Percentiles rank a stretch among this genome's conserved stretches.
Conservation (phyloP, 352 stramenopile genomes). For the Thalassiosira delicatula region DNA sequence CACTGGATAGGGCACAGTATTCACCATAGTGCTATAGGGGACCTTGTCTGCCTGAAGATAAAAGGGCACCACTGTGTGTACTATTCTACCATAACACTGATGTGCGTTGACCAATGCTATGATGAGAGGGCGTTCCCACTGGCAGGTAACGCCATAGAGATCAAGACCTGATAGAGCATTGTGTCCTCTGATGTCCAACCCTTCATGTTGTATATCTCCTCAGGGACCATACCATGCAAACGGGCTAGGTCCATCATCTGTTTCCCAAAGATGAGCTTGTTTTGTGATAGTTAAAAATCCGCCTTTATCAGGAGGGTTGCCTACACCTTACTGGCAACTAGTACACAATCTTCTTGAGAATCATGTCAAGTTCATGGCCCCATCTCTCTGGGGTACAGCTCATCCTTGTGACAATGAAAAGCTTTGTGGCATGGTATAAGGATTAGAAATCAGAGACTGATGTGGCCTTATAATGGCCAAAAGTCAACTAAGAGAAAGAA, state of each 20-base stretch:
- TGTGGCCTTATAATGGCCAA: slow-evolving; percentile 15
- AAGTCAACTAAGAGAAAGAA: not conserved
- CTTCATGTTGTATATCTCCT: slow-evolving; percentile 7
- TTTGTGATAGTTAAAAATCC: slow-evolving; percentile 27
- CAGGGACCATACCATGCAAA: not conserved
- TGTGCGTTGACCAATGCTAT: slow-evolving; percentile 5
- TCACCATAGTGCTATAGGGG: not conserved
- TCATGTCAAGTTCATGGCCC: not conserved
- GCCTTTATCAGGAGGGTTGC: slow-evolving; percentile 30
- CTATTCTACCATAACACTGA: slow-evolving; percentile 13
- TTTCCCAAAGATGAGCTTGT: slow-evolving; percentile 14
- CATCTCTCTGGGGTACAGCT: not conserved
- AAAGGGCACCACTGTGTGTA: not conserved
- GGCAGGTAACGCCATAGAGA: not conserved
- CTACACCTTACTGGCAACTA: slow-evolving; percentile 14
- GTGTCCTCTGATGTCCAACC: slow-evolving; percentile 3
- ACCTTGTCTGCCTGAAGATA: not conserved
- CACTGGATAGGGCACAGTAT: not conserved
- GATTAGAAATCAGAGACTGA: not conserved
- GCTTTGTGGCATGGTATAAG: not conserved
- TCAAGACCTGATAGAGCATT: not conserved
- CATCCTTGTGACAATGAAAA: not conserved
- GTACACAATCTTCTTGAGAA: slow-evolving; percentile 30
- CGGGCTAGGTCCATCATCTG: slow-evolving; percentile 7
- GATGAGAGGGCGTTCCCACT: not conserved